Evolutionary conservation across 345 rosid genomes (phyloP).

Genomic region (Chamaenerion angustifolium): DNA sequence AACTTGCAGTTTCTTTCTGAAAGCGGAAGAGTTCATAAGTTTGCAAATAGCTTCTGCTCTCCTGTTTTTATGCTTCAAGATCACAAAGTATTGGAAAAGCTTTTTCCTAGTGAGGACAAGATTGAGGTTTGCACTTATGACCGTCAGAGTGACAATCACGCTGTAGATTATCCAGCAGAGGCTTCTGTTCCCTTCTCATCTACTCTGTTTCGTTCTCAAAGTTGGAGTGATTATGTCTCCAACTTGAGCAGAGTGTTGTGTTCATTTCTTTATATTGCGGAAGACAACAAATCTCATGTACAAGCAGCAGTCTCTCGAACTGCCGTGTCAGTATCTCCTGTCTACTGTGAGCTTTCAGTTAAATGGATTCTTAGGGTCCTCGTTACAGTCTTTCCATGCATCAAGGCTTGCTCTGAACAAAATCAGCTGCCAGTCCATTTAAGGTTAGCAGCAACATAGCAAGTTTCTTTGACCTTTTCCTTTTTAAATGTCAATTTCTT

Average conservation of each 20-base stretch:
- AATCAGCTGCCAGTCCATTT: conserved; percentile 41
- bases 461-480: neutral
- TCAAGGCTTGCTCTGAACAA: conserved; percentile 48
- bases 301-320: conserved; percentile 19
- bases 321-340: conserved; percentile 26
- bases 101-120: conserved; percentile 15
- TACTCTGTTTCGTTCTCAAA: conserved; percentile 19
- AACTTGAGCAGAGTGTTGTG: conserved; percentile 42
- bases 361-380: conserved; percentile 60
- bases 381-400: conserved; percentile 41
- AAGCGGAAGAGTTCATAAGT: conserved; percentile 62
- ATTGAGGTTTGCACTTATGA: conserved; percentile 12
- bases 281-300: conserved; percentile 21
- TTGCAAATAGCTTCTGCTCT: conserved; percentile 68
- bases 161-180: conserved; percentile 12
- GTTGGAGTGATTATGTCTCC: conserved; percentile 39
- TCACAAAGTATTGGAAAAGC: conserved; percentile 24
- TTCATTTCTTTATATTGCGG: conserved; percentile 42
- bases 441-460: conserved; percentile 19
- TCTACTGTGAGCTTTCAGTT: conserved; percentile 52
- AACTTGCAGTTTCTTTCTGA: conserved; percentile 63
- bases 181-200: conserved; percentile 16
- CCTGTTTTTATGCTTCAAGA: conserved; percentile 53
- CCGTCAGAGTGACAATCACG: conserved; percentile 10
- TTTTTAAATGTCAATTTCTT: neutral